These are phyloP conservation scores for Pseudonectria buxi DNA, from an alignment of 2,329 filamentous ascomycete species.

Conservation along the genomic window DNA sequence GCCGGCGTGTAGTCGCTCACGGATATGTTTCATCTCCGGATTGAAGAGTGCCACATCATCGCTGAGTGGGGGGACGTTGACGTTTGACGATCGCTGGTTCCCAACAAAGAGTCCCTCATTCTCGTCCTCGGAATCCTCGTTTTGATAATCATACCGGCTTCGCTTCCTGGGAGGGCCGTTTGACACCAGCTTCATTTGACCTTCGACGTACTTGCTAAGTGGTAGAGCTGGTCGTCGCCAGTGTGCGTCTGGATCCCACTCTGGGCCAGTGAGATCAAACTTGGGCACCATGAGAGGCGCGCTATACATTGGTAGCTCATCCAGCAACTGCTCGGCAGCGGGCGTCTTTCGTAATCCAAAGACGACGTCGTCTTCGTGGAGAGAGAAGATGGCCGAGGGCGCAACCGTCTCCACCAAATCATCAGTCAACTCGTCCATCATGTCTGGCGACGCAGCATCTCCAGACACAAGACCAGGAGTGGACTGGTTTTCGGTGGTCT, in stretches of 20 bases:
- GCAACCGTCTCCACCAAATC: constrained; percentile 46
- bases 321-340: constrained; percentile 67
- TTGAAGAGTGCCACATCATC: constrained; percentile 81
- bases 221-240: constrained; percentile 76
- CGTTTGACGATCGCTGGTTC: constrained; percentile 39
- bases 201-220: constrained; percentile 79
- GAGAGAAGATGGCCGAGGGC: constrained; percentile 74
- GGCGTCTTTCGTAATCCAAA: constrained; percentile 71
- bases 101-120: constrained; percentile 49
- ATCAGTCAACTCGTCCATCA: constrained; percentile 32
- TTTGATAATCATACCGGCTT: constrained; percentile 74
- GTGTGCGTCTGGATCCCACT: constrained; percentile 58
- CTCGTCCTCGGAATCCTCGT: constrained; percentile 62
- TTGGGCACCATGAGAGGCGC: constrained; percentile 53
- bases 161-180: constrained; percentile 64
- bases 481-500: constrained; percentile 38
- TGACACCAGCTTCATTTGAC: constrained; percentile 65
- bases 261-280: constrained; percentile 49
- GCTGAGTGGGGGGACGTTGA: constrained; percentile 59
- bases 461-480: constrained; percentile 64
- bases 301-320: constrained; percentile 75
- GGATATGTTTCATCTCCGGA: constrained; percentile 79
- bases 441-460: constrained; percentile 51
- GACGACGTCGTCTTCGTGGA: constrained; percentile 75
- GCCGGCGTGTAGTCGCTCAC: constrained; percentile 82